Base-by-base conservation (phyloP, 768 basidiomycete genomes). In the Psilocybe sp. region DNA sequence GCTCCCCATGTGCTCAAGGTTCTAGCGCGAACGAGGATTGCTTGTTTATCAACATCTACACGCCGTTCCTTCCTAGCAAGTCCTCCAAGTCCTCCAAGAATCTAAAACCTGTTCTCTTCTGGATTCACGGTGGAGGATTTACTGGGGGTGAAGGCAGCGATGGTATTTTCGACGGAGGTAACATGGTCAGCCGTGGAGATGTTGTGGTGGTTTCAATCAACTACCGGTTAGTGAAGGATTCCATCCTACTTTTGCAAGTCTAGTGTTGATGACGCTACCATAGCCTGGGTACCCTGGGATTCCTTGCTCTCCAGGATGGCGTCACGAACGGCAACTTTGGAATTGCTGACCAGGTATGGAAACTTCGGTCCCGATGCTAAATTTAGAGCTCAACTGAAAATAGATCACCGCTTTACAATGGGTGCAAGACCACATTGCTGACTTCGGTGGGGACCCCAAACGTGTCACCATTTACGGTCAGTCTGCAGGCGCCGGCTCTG, bases 371-470 rank as follows among this genome's bases (percentile, higher is more conserved):
- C n/a, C n/a, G 13, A 40, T 13, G 8, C 8, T 19, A 12, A 18
- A 1, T 15, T 15, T 33, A 15, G 15, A 3, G 23, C 41, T 40
- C 5, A 9, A 33, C 36, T 18, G 0, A n/a, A 11, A 64, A 20
- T 53, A 54, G 72, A 64, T 55, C 55, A 73, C 63, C 3, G 70
- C 72, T 31, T 61, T 74, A 13, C 62, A 69, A 52, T 73, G 72
- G 72, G 76, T 83, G 0, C 73, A 77, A 20, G 60, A 70, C 33
- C 71, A 84, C 42, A 82, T 84, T 51, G 60, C 64, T 1, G 68
- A 72, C n/a, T 84, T 84, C 53, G 81, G 81, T 34, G 82, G 82
- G 0, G 81, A 83, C 62, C 75, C 76, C 1, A 60, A 62, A 8
- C 69, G 69, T 1, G 73, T 85, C 41, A 80, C 78, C 3, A 75